Conservation (phyloP, 2,329 filamentous ascomycete genomes). For the Alternaria sp. region DNA sequence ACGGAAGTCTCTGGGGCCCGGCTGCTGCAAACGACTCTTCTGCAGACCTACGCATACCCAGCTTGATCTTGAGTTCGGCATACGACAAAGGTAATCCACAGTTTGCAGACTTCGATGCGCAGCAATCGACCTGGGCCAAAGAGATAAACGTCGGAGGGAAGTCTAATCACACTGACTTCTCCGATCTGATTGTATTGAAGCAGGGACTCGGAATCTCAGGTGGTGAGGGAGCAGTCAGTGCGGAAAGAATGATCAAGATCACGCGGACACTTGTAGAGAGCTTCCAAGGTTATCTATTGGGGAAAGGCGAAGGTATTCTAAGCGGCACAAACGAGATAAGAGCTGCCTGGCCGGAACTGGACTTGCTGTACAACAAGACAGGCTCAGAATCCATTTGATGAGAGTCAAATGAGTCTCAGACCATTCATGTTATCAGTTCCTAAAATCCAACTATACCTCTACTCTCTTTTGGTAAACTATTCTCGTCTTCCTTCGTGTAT, state of each 20-base stretch:
- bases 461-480: neutral
- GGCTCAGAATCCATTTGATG: too few species aligned
- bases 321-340: neutral
- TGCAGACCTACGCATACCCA: too few species aligned
- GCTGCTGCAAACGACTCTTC: too few species aligned
- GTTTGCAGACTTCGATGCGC: too few species aligned
- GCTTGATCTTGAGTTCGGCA: too few species aligned
- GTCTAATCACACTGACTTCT: too few species aligned
- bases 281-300: neutral
- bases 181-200: neutral
- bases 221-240: neutral
- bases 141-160: neutral
- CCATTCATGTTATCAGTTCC: neutral
- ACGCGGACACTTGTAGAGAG: neutral
- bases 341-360: neutral
- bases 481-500: neutral
- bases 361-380: neutral
- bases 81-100: too few species aligned
- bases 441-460: accelerated
- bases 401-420: too few species aligned
- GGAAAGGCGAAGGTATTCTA: neutral
- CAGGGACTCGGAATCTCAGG: neutral
- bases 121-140: too few species aligned
- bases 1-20: too few species aligned
- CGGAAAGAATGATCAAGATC: neutral